Evolutionary conservation across 106 monocot species (phyloP).

Genomic region (Allium cepa): DNA sequence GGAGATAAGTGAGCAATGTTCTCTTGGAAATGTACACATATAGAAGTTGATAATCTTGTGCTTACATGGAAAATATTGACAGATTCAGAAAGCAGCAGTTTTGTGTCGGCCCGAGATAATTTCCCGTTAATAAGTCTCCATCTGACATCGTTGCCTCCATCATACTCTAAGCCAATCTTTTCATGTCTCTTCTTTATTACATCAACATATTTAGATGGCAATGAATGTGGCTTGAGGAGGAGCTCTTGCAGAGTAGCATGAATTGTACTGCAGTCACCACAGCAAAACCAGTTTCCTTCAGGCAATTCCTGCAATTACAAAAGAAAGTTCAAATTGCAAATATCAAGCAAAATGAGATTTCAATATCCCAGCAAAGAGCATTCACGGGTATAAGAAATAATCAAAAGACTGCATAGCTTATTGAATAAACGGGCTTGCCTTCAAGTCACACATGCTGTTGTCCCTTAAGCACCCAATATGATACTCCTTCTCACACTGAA

Average conservation of each 20-base stretch:
- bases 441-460: slow-evolving; percentile 66
- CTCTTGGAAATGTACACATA: not conserved
- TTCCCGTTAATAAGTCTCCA: slow-evolving; percentile 86
- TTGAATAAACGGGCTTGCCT: slow-evolving; percentile 27
- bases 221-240: slow-evolving; percentile 38
- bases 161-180: slow-evolving; percentile 34
- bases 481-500: slow-evolving; percentile 95
- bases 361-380: too few relatives aligned
- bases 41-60: slow-evolving; percentile 2
- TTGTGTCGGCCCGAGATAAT: slow-evolving; percentile 38
- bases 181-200: slow-evolving; percentile 53
- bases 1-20: too few relatives aligned
- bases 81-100: slow-evolving; percentile 70
- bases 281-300: slow-evolving; percentile 81
- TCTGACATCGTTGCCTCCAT: slow-evolving; percentile 40
- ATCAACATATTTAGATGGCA: slow-evolving; percentile 33
- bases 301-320: slow-evolving; percentile 62
- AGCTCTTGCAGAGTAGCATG: slow-evolving; percentile 46
- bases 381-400: too few relatives aligned
- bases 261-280: slow-evolving; percentile 57
- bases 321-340: slow-evolving; percentile 1
- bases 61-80: slow-evolving; percentile 86
- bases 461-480: slow-evolving; percentile 95
- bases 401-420: too few relatives aligned
- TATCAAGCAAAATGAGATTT: not conserved